These are phyloP conservation scores for Candida methanosorbosa DNA, from an alignment of 805 yeast species.

Conservation along the genomic window DNA sequence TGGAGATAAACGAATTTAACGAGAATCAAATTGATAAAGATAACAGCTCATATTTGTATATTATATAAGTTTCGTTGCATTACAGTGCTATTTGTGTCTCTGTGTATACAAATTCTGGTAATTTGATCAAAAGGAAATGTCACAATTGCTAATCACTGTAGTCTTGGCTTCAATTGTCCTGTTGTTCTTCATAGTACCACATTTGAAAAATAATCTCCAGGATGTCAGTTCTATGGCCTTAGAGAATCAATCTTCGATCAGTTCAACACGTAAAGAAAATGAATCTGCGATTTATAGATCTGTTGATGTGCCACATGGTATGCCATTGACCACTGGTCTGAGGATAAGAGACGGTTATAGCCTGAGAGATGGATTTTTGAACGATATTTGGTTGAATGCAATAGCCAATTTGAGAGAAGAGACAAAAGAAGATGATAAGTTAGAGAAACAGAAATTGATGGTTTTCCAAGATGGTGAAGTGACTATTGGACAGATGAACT, in stretches of 20 bases:
- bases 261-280: slow-evolving; percentile 50
- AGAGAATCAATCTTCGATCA: slow-evolving; percentile 55
- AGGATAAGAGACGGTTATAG: slow-evolving; percentile 56
- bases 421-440: slow-evolving; percentile 13
- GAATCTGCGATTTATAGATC: slow-evolving; percentile 77
- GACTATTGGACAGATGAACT: slow-evolving; percentile 16
- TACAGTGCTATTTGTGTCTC: too few species aligned
- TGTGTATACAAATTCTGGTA: too few species aligned
- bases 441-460: slow-evolving; percentile 1
- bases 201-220: slow-evolving; percentile 25
- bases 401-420: slow-evolving; percentile 21
- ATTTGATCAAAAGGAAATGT: too few species aligned
- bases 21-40: too few species aligned
- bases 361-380: slow-evolving; percentile 64
- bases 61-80: too few species aligned
- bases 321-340: slow-evolving; percentile 61
- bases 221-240: slow-evolving; percentile 55
- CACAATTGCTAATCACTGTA: too few species aligned
- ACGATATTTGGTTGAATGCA: slow-evolving; percentile 63
- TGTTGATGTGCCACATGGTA: slow-evolving; percentile 62
- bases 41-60: too few species aligned
- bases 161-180: too few species aligned
- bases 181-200: too few species aligned
- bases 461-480: not conserved
- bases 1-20: too few species aligned